Conservation (phyloP, 805 yeast species). For the Metschnikowia arizonensis region DNA sequence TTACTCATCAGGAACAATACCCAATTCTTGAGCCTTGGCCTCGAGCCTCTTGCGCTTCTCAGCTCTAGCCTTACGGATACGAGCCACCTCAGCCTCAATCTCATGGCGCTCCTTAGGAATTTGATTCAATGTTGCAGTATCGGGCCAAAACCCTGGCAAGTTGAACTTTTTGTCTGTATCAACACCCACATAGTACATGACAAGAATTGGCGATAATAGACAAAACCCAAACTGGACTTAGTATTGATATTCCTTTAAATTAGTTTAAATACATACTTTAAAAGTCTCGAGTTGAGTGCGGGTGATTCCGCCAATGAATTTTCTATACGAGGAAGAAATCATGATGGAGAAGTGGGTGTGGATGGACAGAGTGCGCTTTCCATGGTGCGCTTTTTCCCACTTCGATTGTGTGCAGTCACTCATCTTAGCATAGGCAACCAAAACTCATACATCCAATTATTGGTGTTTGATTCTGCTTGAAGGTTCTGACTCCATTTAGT, state of each 20-base stretch:
- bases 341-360: too few species aligned
- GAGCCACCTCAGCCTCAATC: slow-evolving; percentile 84
- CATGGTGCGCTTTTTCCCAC: too few species aligned
- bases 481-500: too few species aligned
- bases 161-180: slow-evolving; percentile 86
- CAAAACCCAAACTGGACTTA: slow-evolving; percentile 67
- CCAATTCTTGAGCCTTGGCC: slow-evolving; percentile 63
- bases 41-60: slow-evolving; percentile 74
- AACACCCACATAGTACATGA: slow-evolving; percentile 90
- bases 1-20: slow-evolving; percentile 45
- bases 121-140: slow-evolving; percentile 84
- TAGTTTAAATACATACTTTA: slow-evolving; percentile 37
- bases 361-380: too few species aligned
- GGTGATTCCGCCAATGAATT: slow-evolving; percentile 34
- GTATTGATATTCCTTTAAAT: background rate
- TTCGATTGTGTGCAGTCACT: too few species aligned
- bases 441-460: too few species aligned
- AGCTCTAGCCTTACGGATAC: slow-evolving; percentile 71
- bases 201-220: slow-evolving; percentile 79
- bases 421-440: too few species aligned
- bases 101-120: slow-evolving; percentile 92
- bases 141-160: slow-evolving; percentile 96
- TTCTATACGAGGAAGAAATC: slow-evolving; percentile 23
- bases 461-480: too few species aligned
- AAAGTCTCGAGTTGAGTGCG: slow-evolving; percentile 43